phyloP scores from a whole-genome alignment of 108 stramenopile genomes.

The Skeletonema tropicum region DNA sequence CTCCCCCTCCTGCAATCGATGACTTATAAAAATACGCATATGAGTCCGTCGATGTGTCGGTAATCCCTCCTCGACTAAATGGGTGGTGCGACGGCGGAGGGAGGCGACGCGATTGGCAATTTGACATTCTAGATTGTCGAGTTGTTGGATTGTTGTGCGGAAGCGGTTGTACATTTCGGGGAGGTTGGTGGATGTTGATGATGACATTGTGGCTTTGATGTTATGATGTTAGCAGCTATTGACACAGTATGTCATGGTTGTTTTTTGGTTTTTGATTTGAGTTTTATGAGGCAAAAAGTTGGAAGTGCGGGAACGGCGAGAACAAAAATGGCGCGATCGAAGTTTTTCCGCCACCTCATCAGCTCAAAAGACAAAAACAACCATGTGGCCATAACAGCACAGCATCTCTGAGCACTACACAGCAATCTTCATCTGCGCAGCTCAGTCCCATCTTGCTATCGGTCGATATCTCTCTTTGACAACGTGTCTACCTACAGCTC shows the following conservation, averaged over 20 bases:
- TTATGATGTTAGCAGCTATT: no score
- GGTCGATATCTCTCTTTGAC: background rate
- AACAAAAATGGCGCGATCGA: no score
- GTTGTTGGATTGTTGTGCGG: constrained; percentile 31
- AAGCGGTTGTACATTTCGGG: constrained; percentile 17
- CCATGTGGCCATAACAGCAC: background rate
- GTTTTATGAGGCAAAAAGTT: no score
- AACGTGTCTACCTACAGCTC: background rate
- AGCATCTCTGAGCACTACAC: background rate
- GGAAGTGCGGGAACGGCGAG: no score
- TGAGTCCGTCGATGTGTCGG: constrained; percentile 63
- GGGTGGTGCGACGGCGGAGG: constrained; percentile 59
- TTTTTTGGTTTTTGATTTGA: no score
- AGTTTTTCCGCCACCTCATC: background rate
- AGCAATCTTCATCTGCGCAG: no score
- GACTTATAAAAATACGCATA: constrained; percentile 73
- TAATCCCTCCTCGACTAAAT: constrained; percentile 46
- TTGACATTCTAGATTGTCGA: constrained; percentile 69
- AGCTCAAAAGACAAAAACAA: background rate
- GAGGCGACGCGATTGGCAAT: constrained; percentile 62
- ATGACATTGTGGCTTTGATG: background rate
- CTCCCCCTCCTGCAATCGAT: constrained; percentile 41
- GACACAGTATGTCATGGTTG: no score
- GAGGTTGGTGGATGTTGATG: constrained; percentile 27
- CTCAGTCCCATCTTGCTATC: background rate